Base-by-base conservation (phyloP, 2,329 filamentous ascomycete genomes). In the Apiospora rasikravindrae region DNA sequence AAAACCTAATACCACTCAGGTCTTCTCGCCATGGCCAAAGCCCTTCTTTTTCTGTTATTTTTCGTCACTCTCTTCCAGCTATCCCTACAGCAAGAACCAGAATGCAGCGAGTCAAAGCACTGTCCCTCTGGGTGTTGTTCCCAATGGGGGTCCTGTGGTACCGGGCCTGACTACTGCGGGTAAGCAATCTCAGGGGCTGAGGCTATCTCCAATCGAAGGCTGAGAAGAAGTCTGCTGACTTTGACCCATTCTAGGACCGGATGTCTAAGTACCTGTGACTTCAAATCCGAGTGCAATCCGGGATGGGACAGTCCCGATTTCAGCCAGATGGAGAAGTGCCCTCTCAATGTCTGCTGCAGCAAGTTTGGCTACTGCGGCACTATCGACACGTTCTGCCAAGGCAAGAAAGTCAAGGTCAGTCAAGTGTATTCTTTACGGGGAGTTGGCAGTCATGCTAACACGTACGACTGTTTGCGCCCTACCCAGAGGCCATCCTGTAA, bases 271-370 rank as follows among this genome's bases (percentile, higher is more conserved):
- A 73, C 70, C n/a, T 77, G 76, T 47, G 64, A 74, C 22, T 70
- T 71, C 44, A 75, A 75, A 47, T 69, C 69, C 24, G 74, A 77
- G 45, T 78, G 77, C 66, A 73, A 78, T 72, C 75, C 75, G 8
- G 77, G 76, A n/a, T 75, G 75, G 73, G 76, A 69, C 45, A 51
- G 76, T 8, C 45, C 67, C 8, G 47, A 76, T 67, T 77, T 73
- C 70, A 72, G 72, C 45, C 40, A 67, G 40, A 26, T 72, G 7
- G 42, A 70, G 37, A 75, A 71, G 22, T 80, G 78, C 66, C 77
- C 73, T 78, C 16, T n/a, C n/a, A 78, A 79, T 57, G 78, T 80
- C 5, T 80, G 78, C 73, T 80, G 78, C 64, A 75, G 73, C 47
- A 61, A 75, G 40, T 79, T 73, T 69, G 76, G 79, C 37, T 80